Base-by-base conservation (phyloP, 1,139 yeast genomes). In the Debaryomyces sp. region DNA sequence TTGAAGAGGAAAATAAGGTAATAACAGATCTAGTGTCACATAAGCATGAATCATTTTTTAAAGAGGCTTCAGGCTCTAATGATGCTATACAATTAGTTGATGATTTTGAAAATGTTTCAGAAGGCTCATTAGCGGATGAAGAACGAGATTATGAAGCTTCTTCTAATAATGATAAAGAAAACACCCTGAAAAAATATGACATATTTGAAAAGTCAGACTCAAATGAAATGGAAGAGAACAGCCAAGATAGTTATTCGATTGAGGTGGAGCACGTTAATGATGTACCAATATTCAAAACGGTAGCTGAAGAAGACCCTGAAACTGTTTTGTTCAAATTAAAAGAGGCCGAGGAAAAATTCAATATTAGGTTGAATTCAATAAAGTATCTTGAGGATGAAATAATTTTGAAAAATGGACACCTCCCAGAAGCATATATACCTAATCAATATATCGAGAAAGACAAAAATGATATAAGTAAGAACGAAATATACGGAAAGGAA, bases 281-380 rank as follows among this genome's bases (percentile, higher is more conserved):
- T 6, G 41, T 53, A 4, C 70, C 75, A 1, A 44, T 64, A 0
- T 75, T 75, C 59, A 66, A 57, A 47, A 68, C 77, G 0, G 58
- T 75, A 5, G 47, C 54, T 27, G 61, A 59, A 17, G 78, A 75
- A 48, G 61, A 63, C 6, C 75, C 77, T 1, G 67, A 66, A 43
- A 61, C 50, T 0, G 60, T 64, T 2, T 58, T 75, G 33, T 49
- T 56, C 26, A 59, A 68, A 32, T 62, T 75, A 33, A 62, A 60
- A 43, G 64, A 62, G 23, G 67, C 73, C 0, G 77, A 73, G 48
- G 54, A 56, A 38, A 71, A 63, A 45, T 74, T 59, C 51, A 59
- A 71, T 27, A 56, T 75, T 22, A 64, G 63, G 44, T 61, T 75
- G 38, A 57, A 58, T 34, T 66, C 77, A 1, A 68, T 71, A 12